Conservation (phyloP, 306 rosid genomes). For the Biancaea sappan region DNA sequence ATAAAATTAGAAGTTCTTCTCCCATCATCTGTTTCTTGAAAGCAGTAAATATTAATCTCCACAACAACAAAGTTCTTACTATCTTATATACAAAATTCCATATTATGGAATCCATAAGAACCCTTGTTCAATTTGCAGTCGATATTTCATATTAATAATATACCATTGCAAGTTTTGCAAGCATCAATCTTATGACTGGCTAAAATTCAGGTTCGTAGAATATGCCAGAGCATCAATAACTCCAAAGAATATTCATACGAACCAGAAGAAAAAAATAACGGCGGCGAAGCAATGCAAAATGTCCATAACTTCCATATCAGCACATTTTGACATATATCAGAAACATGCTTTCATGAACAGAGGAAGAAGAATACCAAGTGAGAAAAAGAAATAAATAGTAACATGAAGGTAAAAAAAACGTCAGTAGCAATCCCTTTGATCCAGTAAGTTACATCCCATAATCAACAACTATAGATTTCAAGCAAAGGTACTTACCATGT, state of each 20-base stretch:
- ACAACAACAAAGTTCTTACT: not conserved
- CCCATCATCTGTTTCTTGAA: conserved; percentile 10
- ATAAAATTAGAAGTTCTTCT: not conserved
- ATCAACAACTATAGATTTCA: not conserved
- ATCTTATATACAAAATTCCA: conserved; percentile 3
- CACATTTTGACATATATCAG: not conserved
- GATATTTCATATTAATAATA: not conserved
- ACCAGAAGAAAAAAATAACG: not conserved
- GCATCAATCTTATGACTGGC: not conserved
- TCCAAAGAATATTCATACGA: not conserved
- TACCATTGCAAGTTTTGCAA: not conserved
- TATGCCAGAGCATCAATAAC: not conserved
- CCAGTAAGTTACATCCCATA: not conserved
- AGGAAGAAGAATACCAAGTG: not conserved
- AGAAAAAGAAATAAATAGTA: not conserved
- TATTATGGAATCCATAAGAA: too few species aligned
- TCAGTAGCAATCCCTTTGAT: not conserved
- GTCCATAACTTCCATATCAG: not conserved
- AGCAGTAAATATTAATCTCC: not conserved
- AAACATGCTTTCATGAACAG: not conserved
- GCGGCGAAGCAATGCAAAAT: not conserved
- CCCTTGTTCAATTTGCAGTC: not conserved
- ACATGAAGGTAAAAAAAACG: not conserved
- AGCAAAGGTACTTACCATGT: not conserved
- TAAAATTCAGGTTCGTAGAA: not conserved